Evolutionary conservation across 257 asterid genomes (phyloP).

Genomic region (Solanum acaule): DNA sequence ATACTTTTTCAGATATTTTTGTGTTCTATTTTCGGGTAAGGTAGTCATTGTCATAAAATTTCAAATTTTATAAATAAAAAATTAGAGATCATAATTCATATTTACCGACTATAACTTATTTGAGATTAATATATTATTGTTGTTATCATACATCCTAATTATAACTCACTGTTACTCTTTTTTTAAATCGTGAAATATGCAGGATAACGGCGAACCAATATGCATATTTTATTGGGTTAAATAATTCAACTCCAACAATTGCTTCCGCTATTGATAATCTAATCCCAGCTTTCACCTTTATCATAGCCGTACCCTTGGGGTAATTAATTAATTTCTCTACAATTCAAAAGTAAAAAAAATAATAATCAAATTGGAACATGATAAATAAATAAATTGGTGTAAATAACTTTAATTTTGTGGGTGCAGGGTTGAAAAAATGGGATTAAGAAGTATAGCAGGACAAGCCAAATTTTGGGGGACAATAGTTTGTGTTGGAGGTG

Average conservation of each 20-base stretch:
- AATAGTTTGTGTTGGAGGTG: slow-evolving; percentile 63
- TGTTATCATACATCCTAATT: not conserved
- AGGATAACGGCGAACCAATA: slow-evolving; percentile 76
- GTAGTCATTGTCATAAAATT: not conserved
- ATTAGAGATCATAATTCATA: not conserved
- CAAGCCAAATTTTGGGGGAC: slow-evolving; percentile 67
- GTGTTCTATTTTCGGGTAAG: slow-evolving; percentile 75
- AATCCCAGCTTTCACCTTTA: slow-evolving; percentile 70
- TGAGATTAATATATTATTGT: not conserved
- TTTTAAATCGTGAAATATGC: slow-evolving; percentile 1
- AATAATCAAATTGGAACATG: too few relatives aligned
- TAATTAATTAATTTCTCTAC: slow-evolving; percentile 15
- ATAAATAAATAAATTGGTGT: too few relatives aligned
- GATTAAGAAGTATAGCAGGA: slow-evolving; percentile 50
- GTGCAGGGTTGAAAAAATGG: slow-evolving; percentile 48
- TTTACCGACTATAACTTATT: not conserved
- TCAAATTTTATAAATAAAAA: too few relatives aligned
- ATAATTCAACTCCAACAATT: slow-evolving; percentile 77
- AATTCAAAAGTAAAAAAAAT: not conserved
- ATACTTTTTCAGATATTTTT: slow-evolving; percentile 58
- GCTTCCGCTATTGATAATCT: slow-evolving; percentile 75
- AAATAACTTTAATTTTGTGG: not conserved
- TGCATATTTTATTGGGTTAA: slow-evolving; percentile 68
- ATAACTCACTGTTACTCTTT: not conserved
- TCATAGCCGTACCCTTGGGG: slow-evolving; percentile 74